Evolutionary conservation across 805 yeast species (phyloP), one percentile per base, ranked within the genome.

Genomic region (Cyberlindnera meyerae): DNA sequence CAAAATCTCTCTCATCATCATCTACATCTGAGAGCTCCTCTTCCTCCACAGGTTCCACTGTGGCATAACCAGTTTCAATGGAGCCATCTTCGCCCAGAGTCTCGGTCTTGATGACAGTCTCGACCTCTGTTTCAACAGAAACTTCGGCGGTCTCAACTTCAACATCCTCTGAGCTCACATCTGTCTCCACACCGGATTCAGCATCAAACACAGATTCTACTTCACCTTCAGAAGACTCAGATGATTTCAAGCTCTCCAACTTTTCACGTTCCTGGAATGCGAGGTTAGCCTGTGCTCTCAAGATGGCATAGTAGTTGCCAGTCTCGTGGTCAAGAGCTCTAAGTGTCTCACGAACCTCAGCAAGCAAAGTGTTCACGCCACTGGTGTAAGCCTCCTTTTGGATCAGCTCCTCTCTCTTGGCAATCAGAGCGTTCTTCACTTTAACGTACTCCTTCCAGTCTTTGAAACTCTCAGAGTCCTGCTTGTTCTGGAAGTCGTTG

Each of bases 361-460:
- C 43, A 44, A 75, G 45, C 44, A 60, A 49, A 5, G 53, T 42
- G 20, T 60, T 54, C 15, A 65, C 53, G 4, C 42, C 45, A 1
- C 44, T 40, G 45, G 66, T 45, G 27, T 57, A 50, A 2, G 66
- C 61, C 14, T 60, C 51, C 15, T 58, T 54, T 11, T 51, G 44
- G 12, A 68, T 66, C 27, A 82, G 55, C 12, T 56, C 49, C 42
- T 82, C 86, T 42, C 89, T 68, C 26, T 72, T 68, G 5, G 63
- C 60, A 44, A 77, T 71, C 8, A 82, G 61, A 18, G 63, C 60
- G 36, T 71, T 74, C 54, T 82, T 82, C 27, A 77, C 61, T 24
- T 60, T 61, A 43, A 79, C 73, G 52, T 74, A 81, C 38, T 68
- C 64, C 49, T 73, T 79, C 89, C 84, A 79, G 43, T 72, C 75